Conservation (phyloP, 2,329 filamentous ascomycete genomes). For the Calycina herbarum region DNA sequence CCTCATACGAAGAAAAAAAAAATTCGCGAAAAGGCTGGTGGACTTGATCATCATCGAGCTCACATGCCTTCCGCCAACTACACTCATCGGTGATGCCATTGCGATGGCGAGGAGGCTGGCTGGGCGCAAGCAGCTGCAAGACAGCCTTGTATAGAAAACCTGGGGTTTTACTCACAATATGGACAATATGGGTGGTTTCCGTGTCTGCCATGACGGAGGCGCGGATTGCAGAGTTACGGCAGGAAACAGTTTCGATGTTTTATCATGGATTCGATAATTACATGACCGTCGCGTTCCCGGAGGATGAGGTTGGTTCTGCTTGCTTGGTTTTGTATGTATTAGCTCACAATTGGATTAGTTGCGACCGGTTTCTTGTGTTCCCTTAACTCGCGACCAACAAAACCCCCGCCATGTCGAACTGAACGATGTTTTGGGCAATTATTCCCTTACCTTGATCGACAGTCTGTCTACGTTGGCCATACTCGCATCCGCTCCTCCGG, state of each 20-base stretch:
- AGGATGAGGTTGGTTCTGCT: constrained; percentile 71
- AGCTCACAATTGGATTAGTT: constrained; percentile 51
- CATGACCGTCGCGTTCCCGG: constrained; percentile 89
- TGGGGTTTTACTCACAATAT: constrained; percentile 31
- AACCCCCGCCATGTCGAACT: constrained; percentile 81
- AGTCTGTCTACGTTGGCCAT: constrained; percentile 93
- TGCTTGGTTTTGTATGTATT: constrained; percentile 10
- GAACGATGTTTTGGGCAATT: constrained; percentile 96
- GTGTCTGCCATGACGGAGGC: constrained; percentile 52
- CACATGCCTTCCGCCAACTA: constrained; percentile 37
- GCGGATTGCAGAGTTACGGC: constrained; percentile 55
- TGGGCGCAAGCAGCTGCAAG: constrained; percentile 25
- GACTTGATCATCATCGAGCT: constrained; percentile 22
- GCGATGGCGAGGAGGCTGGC: constrained; percentile 34
- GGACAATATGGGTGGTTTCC: constrained; percentile 30
- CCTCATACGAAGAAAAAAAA: neutral
- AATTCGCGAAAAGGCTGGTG: neutral
- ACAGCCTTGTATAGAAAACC: constrained; percentile 21
- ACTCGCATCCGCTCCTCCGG: constrained; percentile 71
- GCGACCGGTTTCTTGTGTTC: constrained; percentile 79
- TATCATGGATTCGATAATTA: constrained; percentile 97
- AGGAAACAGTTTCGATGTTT: constrained; percentile 75
- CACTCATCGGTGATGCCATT: constrained; percentile 39
- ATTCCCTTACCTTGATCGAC: constrained; percentile 93
- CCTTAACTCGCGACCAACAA: constrained; percentile 78